Evolutionary conservation across 1,284 basidiomycete species (phyloP), one percentile per base, ranked within the genome.

Genomic region (Tremellales sp.): DNA sequence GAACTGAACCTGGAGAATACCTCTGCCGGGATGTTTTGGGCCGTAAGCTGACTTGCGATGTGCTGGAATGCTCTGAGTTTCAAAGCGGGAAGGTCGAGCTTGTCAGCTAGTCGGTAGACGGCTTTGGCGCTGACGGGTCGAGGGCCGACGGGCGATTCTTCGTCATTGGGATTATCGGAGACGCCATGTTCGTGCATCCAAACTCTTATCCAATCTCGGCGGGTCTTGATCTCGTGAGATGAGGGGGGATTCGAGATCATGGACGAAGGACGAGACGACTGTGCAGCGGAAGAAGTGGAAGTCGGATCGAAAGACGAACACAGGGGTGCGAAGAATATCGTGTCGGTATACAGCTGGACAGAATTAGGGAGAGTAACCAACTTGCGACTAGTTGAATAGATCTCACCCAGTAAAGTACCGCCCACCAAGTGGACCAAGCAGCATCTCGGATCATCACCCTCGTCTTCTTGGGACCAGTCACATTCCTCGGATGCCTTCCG

Each of bases 41-140:
- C 80, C 0, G 83, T 84, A 39, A 92, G 77, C 2, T 83, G 84
- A 52, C 81, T 83, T 53, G 82, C 76, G 40, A 93, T 89, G 69
- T 91, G 85, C 80, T 85, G 64, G 52, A 62, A 72, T 8, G 61
- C 69, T 33, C 73, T 57, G 10, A 73, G 56, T 46, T 69, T 68
- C 37, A 75, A 56, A 3, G 69, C 56, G 1, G 61, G 67, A 10
- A 75, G 49, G 43, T 71, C 70, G 26, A 75, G 62, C 54, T 73
- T 85, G 85, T 90, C 88, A 2, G 88, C 87, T n/a, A 91, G 78
- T 36, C 86, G 78, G 68, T 89, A 92, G n/a, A 85, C 83, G 2
- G 89, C 85, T 73, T 92, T 92, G 10, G 89, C 87, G 21, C 85
- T 88, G 61, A 87, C 88, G 0, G 89, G 89, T n/a, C 79, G 76